Conservation (phyloP, 495 filamentous ascomycete genomes). For the Neurospora sp. region DNA sequence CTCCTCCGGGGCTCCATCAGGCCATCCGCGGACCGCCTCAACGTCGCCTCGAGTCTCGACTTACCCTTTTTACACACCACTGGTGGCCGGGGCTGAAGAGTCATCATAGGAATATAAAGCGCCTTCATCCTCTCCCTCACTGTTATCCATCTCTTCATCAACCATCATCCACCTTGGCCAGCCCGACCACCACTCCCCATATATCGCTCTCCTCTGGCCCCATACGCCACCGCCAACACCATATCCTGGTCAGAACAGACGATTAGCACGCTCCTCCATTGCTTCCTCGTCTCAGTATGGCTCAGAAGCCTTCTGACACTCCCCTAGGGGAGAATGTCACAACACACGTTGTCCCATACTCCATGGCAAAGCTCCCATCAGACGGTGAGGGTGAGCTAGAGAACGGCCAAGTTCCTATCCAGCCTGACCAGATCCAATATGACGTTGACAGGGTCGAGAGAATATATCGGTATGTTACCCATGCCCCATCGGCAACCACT, state of each 20-base stretch:
- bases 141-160: neutral
- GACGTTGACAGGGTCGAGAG: conserved; percentile 48
- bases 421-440: conserved; percentile 25
- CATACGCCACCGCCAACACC: neutral
- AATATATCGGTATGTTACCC: conserved; percentile 48
- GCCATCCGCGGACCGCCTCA: neutral
- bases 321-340: conserved; percentile 9
- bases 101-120: neutral
- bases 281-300: conserved; percentile 41
- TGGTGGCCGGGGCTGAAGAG: neutral
- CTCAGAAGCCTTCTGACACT: conserved; percentile 12
- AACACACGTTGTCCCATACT: neutral
- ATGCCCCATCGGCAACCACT: neutral
- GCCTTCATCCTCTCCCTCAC: neutral
- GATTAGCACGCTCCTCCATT: conserved; percentile 43
- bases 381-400: conserved; percentile 8
- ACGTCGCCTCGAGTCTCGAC: neutral
- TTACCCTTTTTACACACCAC: neutral
- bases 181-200: conserved; percentile 1
- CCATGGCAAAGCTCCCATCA: conserved; percentile 13
- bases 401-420: conserved; percentile 5
- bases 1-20: neutral
- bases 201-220: neutral
- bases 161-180: neutral
- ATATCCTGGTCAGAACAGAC: conserved; percentile 26